Evolutionary conservation across 345 rosid genomes (phyloP).

Genomic region (Arabidopsis suecica): DNA sequence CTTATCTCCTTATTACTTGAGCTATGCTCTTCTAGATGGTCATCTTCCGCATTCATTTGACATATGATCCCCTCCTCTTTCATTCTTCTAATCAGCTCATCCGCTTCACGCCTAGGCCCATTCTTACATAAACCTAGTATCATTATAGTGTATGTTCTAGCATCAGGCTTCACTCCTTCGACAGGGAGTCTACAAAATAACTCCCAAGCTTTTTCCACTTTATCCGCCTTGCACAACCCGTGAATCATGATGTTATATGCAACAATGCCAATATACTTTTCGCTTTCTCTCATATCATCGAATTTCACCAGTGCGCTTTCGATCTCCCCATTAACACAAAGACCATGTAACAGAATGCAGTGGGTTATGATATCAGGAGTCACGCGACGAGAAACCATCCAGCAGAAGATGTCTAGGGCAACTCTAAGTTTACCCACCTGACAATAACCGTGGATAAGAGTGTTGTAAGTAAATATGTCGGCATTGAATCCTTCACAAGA

Average conservation of each 20-base stretch:
- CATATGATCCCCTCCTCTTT: slow-evolving; percentile 32
- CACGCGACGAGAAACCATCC: slow-evolving; percentile 40
- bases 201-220: slow-evolving; percentile 25
- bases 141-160: slow-evolving; percentile 39
- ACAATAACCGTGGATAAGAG: slow-evolving; percentile 42
- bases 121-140: slow-evolving; percentile 44
- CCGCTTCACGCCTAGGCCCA: slow-evolving; percentile 39
- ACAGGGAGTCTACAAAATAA: slow-evolving; percentile 14
- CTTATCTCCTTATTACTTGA: neutral
- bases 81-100: slow-evolving; percentile 41
- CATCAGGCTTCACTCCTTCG: slow-evolving; percentile 38
- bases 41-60: slow-evolving; percentile 1
- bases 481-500: slow-evolving; percentile 21
- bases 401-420: slow-evolving; percentile 31
- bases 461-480: slow-evolving; percentile 32
- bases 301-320: slow-evolving; percentile 37
- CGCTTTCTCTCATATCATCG: slow-evolving; percentile 33
- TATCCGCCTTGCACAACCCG: slow-evolving; percentile 21
- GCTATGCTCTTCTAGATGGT: neutral
- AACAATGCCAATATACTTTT: neutral
- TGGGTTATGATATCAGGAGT: slow-evolving; percentile 41
- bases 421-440: slow-evolving; percentile 32
- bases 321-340: slow-evolving; percentile 38
- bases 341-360: slow-evolving; percentile 40
- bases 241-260: slow-evolving; percentile 36